Conservation (phyloP, 768 basidiomycete genomes). For the Boletus coccyginus region DNA sequence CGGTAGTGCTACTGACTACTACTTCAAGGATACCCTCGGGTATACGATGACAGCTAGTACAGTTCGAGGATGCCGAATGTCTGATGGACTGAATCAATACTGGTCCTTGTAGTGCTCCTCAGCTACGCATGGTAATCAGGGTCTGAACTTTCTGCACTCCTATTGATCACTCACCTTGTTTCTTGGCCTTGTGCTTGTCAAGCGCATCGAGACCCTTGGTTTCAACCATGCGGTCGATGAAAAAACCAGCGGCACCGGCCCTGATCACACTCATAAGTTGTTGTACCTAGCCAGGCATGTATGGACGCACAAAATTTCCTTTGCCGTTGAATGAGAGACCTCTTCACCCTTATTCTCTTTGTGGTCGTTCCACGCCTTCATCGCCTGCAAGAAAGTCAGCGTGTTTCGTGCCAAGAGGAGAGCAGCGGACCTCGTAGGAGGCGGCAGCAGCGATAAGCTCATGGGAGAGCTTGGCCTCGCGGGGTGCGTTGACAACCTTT, state of each 20-base stretch:
- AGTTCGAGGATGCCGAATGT: neutral
- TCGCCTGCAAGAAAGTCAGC: constrained; percentile 42
- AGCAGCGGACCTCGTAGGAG: constrained; percentile 49
- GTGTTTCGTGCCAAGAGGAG: neutral
- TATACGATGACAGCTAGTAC: constrained; percentile 11
- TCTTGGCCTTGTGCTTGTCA: constrained; percentile 43
- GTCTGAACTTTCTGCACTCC: too few relatives aligned
- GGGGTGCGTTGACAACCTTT: constrained; percentile 48
- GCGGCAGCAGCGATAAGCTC: constrained; percentile 69
- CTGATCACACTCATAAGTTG: constrained; percentile 25
- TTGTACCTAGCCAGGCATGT: neutral
- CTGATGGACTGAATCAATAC: neutral
- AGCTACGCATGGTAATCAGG: constrained; percentile 12
- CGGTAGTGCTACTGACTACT: neutral
- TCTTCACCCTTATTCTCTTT: constrained; percentile 46
- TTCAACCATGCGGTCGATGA: constrained; percentile 54
- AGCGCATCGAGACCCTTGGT: constrained; percentile 55
- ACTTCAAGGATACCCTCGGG: neutral
- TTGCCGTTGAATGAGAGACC: constrained; percentile 49
- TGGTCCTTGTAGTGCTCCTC: neutral
- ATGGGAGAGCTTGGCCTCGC: constrained; percentile 60
- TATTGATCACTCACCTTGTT: constrained; percentile 25
- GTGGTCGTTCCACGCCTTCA: constrained; percentile 63
- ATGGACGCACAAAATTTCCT: constrained; percentile 45
- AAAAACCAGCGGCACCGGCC: constrained; percentile 54